Base-by-base conservation (phyloP, 768 basidiomycete species). In the Hypsizygus marmoreus region DNA sequence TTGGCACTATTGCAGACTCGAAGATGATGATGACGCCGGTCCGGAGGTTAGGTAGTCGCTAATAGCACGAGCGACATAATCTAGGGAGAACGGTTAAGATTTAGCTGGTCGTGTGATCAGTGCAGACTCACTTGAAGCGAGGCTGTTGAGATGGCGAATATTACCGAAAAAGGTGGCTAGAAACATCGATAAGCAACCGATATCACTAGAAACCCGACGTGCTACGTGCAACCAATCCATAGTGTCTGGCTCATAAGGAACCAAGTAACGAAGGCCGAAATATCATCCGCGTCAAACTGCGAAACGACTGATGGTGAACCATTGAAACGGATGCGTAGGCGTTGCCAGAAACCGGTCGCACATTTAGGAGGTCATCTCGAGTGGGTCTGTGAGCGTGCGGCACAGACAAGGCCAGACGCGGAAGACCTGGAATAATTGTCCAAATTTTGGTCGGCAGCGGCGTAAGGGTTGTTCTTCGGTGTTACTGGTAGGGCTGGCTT, bases 1-100 rank as follows among this genome's bases (percentile, higher is more conserved):
- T 94, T 2, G 97, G 95, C 8, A 98, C 95, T 56, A 98, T 95
- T 23, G 97, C 97, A 4, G 91, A 93, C 66, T 99, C 97, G 63
- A 97, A 97, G 42, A 95, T 89, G 55, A 99, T 85, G 11, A 85
- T 94, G 31, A 95, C 84, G 2, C 97, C 97, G 0, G 95, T 97
- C 94, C 89, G 0, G 86, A 76, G 4, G 97, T 98, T 46, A 99
- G 71, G 63, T 98, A 95, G 64, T 93, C 86, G 51, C 94, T 95
- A 37, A 98, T 86, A 6, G 81, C 83, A 25, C 83, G 79, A 8
- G 95, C 97, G 26, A 98, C 77, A 57, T 85, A 88, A 59, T 86
- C 92, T 90, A 62, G 51, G 26, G 38, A 46, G 19, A 10, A 43
- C 36, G 23, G 23, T 39, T 33, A 46, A 46, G 34, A 22, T 43